These are phyloP conservation scores for Epicoccum sorghinum DNA, from an alignment of 2,329 filamentous ascomycete species.

Conservation along the genomic window DNA sequence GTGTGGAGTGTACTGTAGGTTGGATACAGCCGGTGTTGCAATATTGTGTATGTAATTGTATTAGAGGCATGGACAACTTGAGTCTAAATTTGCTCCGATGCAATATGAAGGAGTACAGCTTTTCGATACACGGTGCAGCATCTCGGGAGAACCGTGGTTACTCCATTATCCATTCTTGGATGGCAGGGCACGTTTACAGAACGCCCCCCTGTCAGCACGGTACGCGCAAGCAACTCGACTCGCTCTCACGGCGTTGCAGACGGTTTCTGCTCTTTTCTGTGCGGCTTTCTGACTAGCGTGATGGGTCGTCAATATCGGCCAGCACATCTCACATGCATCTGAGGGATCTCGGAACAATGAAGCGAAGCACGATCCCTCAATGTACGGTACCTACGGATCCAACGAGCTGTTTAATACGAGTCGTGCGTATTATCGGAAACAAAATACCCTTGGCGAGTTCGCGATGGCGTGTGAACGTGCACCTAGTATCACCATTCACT, in stretches of 20 bases:
- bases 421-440: neutral
- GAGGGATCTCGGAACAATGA: constrained; percentile 15
- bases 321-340: constrained; percentile 16
- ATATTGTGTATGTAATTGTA: neutral
- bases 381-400: neutral
- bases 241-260: constrained; percentile 1
- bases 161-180: constrained; percentile 12
- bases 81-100: too few relatives aligned
- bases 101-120: too few relatives aligned
- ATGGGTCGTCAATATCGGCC: constrained; percentile 19
- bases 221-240: constrained; percentile 8
- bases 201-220: constrained; percentile 8
- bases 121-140: constrained; percentile 2
- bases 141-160: neutral
- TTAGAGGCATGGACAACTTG: too few relatives aligned
- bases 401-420: neutral
- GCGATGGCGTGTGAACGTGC: constrained; percentile 7
- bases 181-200: constrained; percentile 10
- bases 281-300: constrained; percentile 7
- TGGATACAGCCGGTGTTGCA: neutral
- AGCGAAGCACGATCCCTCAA: constrained; percentile 17
- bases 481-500: neutral
- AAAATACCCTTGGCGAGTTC: constrained; percentile 1
- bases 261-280: neutral
- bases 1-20: neutral